phyloP scores from a whole-genome alignment of 768 basidiomycete genomes.

The Holtermannia corniformis region DNA sequence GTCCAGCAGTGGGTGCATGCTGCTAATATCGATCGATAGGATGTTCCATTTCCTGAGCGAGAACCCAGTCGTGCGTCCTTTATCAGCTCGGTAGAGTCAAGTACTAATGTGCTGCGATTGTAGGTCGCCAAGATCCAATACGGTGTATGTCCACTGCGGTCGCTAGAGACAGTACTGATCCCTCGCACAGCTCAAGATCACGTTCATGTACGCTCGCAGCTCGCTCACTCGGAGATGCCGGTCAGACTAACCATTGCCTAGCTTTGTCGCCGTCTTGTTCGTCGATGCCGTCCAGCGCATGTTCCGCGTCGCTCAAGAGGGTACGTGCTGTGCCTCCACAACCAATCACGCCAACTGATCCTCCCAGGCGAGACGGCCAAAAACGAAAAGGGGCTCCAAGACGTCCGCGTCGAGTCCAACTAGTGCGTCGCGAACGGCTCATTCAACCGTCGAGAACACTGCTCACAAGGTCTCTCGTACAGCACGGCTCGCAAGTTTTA shows the following conservation, averaged over 20 bases:
- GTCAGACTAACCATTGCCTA: slow-evolving; percentile 6
- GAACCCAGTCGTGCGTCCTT: slow-evolving; percentile 59
- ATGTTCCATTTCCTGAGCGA: slow-evolving; percentile 47
- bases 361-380: slow-evolving; percentile 52
- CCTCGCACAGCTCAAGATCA: slow-evolving; percentile 58
- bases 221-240: slow-evolving; percentile 4
- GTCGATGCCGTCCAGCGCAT: slow-evolving; percentile 87
- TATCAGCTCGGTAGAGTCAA: too few relatives aligned
- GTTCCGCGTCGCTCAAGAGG: slow-evolving; percentile 50
- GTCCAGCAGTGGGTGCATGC: neutral
- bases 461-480: too few relatives aligned
- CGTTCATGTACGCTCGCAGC: slow-evolving; percentile 62
- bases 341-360: slow-evolving; percentile 56
- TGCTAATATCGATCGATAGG: slow-evolving; percentile 14
- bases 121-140: slow-evolving; percentile 79
- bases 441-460: too few relatives aligned
- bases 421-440: too few relatives aligned
- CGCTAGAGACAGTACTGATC: neutral
- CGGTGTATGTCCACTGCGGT: slow-evolving; percentile 42
- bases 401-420: slow-evolving; percentile 74
- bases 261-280: slow-evolving; percentile 79
- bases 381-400: slow-evolving; percentile 47
- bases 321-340: slow-evolving; percentile 10
- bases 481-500: slow-evolving; percentile 89
- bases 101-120: neutral